Percentiles rank a stretch among this genome's conserved stretches.
phyloP scores from a whole-genome alignment of 306 rosid species.

The Fragaria iinumae region DNA sequence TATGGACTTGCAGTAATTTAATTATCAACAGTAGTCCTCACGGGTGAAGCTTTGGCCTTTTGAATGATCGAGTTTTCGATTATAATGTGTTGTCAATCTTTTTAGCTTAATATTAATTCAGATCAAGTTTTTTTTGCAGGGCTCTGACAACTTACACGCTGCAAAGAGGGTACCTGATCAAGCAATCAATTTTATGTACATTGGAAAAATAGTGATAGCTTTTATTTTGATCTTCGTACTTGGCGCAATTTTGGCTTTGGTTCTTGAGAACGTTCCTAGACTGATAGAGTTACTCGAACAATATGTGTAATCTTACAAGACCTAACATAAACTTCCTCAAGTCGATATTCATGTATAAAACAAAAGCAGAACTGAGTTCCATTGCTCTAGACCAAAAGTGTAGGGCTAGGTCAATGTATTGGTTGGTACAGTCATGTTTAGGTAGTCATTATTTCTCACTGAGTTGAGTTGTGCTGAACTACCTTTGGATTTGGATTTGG shows the following conservation, averaged over 20 bases:
- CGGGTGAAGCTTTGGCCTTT: not conserved
- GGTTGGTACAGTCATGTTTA: not conserved
- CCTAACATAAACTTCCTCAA: not conserved
- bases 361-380: not conserved
- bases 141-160: constrained; percentile 24
- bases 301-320: constrained; percentile 16
- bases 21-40: not conserved
- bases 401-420: not conserved
- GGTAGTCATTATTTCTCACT: not conserved
- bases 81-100: not conserved
- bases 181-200: constrained; percentile 33
- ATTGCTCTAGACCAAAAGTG: not conserved
- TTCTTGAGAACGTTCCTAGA: constrained; percentile 69
- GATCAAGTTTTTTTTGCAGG: constrained; percentile 35
- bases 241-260: constrained; percentile 56
- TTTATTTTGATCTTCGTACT: constrained; percentile 58
- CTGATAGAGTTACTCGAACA: constrained; percentile 40
- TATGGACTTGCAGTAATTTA: not conserved
- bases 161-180: constrained; percentile 32
- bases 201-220: constrained; percentile 58
- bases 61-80: not conserved
- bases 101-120: constrained; percentile 14
- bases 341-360: not conserved
- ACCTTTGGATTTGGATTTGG: not conserved
- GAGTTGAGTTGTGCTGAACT: not conserved